Percentiles rank a stretch among this genome's conserved stretches.
These are phyloP conservation scores for Helicocarpus griseus DNA, from an alignment of 2,329 filamentous ascomycete species.

Conservation along the genomic window DNA sequence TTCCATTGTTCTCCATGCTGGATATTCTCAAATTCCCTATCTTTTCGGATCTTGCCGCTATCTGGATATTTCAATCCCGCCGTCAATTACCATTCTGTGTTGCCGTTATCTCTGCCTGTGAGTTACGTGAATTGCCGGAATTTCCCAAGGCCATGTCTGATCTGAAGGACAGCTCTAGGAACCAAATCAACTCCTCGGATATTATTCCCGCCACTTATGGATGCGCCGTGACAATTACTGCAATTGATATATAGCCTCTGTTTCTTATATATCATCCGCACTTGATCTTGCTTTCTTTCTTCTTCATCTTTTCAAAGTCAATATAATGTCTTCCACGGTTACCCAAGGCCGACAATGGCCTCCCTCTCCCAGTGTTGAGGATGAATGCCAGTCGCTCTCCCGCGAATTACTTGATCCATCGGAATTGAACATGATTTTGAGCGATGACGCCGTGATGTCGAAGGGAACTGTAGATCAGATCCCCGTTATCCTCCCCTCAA, in stretches of 20 bases:
- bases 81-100: conserved; percentile 1
- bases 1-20: conserved; percentile 3
- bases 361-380: conserved; percentile 36
- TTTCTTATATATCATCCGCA: conserved; percentile 1
- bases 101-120: conserved; percentile 6
- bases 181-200: conserved; percentile 8
- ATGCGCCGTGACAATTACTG: conserved; percentile 1
- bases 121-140: conserved; percentile 9
- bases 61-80: conserved; percentile 3
- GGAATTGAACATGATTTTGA: conserved; percentile 11
- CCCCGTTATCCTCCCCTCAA: conserved; percentile 31
- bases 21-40: conserved; percentile 1
- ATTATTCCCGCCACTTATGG: conserved; percentile 6
- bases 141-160: conserved; percentile 12
- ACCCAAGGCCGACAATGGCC: conserved; percentile 28
- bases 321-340: conserved; percentile 17
- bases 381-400: conserved; percentile 33
- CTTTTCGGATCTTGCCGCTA: not conserved
- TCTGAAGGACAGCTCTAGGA: conserved; percentile 9
- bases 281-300: conserved; percentile 5
- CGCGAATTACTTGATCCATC: conserved; percentile 29
- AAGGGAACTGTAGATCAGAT: conserved; percentile 36
- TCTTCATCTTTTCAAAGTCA: conserved; percentile 5
- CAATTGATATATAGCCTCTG: conserved; percentile 1
- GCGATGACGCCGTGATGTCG: conserved; percentile 14